Percentiles rank a stretch among this genome's conserved stretches.
These are phyloP conservation scores for Climacium dendroides DNA, from an alignment of 225 moss, liverwort and hornwort genomes.

Conservation along the genomic window DNA sequence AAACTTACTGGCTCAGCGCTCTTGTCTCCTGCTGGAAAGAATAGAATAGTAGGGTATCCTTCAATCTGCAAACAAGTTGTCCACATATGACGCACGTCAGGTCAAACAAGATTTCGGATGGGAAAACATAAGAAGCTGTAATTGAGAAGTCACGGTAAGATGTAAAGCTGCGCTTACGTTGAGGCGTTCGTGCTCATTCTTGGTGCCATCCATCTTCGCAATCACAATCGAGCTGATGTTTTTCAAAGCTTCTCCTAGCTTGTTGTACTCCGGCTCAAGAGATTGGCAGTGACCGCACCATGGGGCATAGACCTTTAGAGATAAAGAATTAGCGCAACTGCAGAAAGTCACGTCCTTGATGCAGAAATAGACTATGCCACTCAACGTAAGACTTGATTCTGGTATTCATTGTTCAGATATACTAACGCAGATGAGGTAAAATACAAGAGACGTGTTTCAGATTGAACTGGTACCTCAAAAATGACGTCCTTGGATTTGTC, in stretches of 20 bases:
- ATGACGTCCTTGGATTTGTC: constrained; percentile 79
- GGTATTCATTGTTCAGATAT: neutral
- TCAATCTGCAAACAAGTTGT: constrained; percentile 41
- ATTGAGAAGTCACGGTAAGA: neutral
- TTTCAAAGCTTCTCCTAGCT: constrained; percentile 50
- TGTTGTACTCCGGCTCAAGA: constrained; percentile 72
- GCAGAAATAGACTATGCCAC: neutral
- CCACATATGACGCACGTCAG: neutral
- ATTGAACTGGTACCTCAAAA: constrained; percentile 40
- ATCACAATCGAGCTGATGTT: constrained; percentile 70
- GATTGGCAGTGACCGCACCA: constrained; percentile 84
- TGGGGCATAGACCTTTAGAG: constrained; percentile 69
- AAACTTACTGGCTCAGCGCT: constrained; percentile 67
- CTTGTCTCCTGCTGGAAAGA: constrained; percentile 81
- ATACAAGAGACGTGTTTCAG: neutral
- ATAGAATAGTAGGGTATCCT: constrained; percentile 76
- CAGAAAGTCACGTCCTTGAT: neutral
- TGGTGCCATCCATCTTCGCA: constrained; percentile 93
- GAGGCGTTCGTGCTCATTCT: constrained; percentile 71
- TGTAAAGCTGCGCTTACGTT: constrained; percentile 24
- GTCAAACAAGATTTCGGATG: neutral
- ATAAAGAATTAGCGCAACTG: neutral
- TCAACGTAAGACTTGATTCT: neutral
- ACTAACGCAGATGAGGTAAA: neutral
- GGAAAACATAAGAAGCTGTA: neutral